These are phyloP conservation scores for Globomyces sp. DNA, from an alignment of 371 early-diverging fungal species.

Conservation along the genomic window DNA sequence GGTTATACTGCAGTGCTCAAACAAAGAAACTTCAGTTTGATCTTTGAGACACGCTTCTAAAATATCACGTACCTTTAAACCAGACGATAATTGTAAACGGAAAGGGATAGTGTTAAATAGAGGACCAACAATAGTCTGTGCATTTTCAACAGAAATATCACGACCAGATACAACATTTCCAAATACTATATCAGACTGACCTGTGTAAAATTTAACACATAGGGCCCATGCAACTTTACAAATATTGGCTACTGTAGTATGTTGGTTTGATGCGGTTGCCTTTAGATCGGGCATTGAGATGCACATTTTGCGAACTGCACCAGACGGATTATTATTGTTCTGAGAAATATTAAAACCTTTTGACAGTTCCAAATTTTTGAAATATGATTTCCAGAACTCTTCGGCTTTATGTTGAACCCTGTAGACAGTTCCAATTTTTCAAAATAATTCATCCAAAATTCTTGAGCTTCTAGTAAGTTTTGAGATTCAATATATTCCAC, in stretches of 20 bases:
- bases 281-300: too few species aligned
- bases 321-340: too few species aligned
- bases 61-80: too few species aligned
- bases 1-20: too few species aligned
- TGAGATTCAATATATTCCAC: constrained; percentile 18
- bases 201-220: constrained; percentile 13
- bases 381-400: not conserved
- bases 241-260: not conserved
- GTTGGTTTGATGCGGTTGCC: too few species aligned
- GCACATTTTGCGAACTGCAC: too few species aligned
- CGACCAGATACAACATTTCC: constrained; percentile 31
- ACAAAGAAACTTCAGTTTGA: too few species aligned
- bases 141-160: constrained; percentile 15
- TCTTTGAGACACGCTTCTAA: too few species aligned
- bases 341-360: too few species aligned
- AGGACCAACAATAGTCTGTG: constrained; percentile 26
- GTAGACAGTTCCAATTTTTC: not conserved
- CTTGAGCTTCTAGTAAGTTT: not conserved
- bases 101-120: constrained; percentile 30
- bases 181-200: constrained; percentile 25
- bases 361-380: not conserved
- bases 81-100: too few species aligned
- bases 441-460: constrained; percentile 20
- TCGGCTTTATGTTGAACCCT: too few species aligned
- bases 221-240: constrained; percentile 30